Percentiles rank a stretch among this genome's conserved stretches.
These are phyloP conservation scores for Coemansia sp. DNA, from an alignment of 192 early-diverging fungal genomes.

Conservation along the genomic window DNA sequence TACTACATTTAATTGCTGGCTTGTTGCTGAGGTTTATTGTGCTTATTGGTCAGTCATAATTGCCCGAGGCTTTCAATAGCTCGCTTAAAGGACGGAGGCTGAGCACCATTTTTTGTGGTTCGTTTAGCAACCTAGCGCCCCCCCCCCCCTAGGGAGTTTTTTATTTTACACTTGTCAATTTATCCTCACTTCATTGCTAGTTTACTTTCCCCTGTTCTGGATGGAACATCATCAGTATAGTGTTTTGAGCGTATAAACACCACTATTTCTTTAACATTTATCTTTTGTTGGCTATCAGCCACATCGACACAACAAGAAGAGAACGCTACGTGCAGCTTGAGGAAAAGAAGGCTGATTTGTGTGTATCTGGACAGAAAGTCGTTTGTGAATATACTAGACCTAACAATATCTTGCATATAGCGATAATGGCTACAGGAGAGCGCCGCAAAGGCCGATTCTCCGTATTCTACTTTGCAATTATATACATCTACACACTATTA, in stretches of 20 bases:
- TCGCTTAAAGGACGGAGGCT: too few species aligned
- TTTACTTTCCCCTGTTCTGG: neutral
- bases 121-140: neutral
- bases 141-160: too few species aligned
- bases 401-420: neutral
- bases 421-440: conserved; percentile 9
- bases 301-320: neutral
- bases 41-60: too few species aligned
- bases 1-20: too few species aligned
- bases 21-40: too few species aligned
- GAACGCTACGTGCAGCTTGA: neutral
- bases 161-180: too few species aligned
- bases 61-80: too few species aligned
- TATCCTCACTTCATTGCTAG: too few species aligned
- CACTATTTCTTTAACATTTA: neutral
- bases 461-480: conserved; percentile 43
- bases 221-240: neutral
- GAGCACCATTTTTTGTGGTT: too few species aligned
- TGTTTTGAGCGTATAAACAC: too few species aligned
- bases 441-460: conserved; percentile 40
- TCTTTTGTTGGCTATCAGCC: neutral
- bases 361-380: neutral
- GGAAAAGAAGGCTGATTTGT: neutral
- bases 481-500: conserved; percentile 47
- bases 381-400: neutral